Evolutionary conservation across 768 basidiomycete genomes (phyloP).

Genomic region (Tricholomella constricta): DNA sequence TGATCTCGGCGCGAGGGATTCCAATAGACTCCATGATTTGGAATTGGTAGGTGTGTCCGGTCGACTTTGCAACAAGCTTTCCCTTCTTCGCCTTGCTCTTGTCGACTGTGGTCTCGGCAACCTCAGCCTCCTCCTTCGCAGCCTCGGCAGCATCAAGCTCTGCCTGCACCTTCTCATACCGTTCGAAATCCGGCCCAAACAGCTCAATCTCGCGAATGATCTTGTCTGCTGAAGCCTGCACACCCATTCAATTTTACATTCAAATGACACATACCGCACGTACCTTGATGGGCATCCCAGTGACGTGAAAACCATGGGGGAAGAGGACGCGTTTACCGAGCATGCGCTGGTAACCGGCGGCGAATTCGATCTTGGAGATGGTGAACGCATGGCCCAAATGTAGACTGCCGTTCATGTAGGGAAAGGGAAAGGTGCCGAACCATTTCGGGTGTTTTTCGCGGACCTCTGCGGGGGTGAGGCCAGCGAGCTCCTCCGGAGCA

Average conservation of each 20-base stretch:
- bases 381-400: constrained; percentile 98
- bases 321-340: constrained; percentile 92
- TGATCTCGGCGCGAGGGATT: constrained; percentile 86
- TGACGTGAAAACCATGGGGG: constrained; percentile 97
- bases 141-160: constrained; percentile 47
- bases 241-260: background rate
- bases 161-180: constrained; percentile 52
- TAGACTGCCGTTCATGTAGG: constrained; percentile 98
- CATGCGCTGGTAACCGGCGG: constrained; percentile 93
- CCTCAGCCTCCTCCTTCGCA: constrained; percentile 42
- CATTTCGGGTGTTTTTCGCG: constrained; percentile 87
- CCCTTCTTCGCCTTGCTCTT: constrained; percentile 92
- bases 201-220: constrained; percentile 96
- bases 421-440: constrained; percentile 95
- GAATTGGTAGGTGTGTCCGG: constrained; percentile 95
- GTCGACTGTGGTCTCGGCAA: constrained; percentile 42
- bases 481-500: constrained; percentile 59
- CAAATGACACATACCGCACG: constrained; percentile 24
- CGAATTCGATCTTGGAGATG: constrained; percentile 97
- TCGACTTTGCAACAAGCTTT: constrained; percentile 90
- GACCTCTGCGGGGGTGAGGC: constrained; percentile 66
- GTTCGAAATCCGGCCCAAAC: constrained; percentile 89
- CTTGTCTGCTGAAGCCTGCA: constrained; percentile 93
- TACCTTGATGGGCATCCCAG: constrained; percentile 99
- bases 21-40: constrained; percentile 97